Percentiles rank a stretch among this genome's conserved stretches.
Evolutionary conservation across 164 flowering plant species (phyloP).

Genomic region (Annona cherimola): DNA sequence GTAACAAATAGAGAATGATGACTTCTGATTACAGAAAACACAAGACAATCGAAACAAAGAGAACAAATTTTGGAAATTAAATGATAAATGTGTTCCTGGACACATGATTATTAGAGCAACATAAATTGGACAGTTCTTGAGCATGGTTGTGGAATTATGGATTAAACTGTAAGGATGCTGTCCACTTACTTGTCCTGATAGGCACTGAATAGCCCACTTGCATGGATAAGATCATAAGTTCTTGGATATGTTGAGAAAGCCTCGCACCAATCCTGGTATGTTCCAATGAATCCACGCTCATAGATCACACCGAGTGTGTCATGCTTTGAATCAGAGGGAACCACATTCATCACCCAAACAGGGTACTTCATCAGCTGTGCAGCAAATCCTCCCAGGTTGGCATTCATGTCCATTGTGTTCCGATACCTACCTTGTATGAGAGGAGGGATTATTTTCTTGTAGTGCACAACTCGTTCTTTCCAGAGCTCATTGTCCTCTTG

Average conservation of each 20-base stretch:
- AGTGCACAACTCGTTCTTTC: constrained; percentile 61
- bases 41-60: too few species aligned
- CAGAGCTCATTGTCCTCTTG: constrained; percentile 66
- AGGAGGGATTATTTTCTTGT: constrained; percentile 42
- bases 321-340: constrained; percentile 54
- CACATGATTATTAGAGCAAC: too few species aligned
- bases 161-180: too few species aligned
- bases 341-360: constrained; percentile 96
- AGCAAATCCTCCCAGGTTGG: constrained; percentile 87
- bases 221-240: constrained; percentile 95
- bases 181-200: constrained; percentile 72
- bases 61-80: too few species aligned
- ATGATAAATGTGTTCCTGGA: too few species aligned
- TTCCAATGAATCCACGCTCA: constrained; percentile 88
- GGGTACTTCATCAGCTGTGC: constrained; percentile 66
- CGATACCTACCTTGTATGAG: constrained; percentile 55
- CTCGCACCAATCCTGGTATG: constrained; percentile 97
- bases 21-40: too few species aligned
- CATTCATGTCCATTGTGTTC: constrained; percentile 96
- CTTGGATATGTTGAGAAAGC: constrained; percentile 95
- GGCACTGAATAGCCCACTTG: constrained; percentile 56
- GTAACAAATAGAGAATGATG: not conserved
- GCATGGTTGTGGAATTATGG: too few species aligned
- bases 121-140: too few species aligned
- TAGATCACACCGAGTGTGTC: constrained; percentile 80